Evolutionary conservation across 257 asterid species (phyloP), one percentile per base, ranked within the genome.

Genomic region (Linaria vulgaris): DNA sequence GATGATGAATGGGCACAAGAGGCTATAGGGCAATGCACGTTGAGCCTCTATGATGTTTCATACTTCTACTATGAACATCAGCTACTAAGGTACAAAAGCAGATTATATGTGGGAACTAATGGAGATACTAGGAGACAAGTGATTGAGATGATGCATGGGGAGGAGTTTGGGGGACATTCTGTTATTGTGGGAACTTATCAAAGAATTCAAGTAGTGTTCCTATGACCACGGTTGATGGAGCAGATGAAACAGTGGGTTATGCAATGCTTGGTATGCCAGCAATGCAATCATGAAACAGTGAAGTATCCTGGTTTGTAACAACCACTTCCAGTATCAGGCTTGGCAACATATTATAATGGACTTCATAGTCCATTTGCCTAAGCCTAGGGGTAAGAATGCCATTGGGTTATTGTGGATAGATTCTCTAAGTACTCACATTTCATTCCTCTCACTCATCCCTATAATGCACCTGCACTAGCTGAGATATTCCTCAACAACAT

Each of bases 351-450:
- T 61, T 0, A 17, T 54, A 0, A 21, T 66, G 51, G 55, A 66
- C 3, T 72, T 66, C 14, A 41, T 66, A 0, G 50, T 38, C 3
- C 25, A 41, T 0, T n/a, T 73, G 1, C 73, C 67, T 0, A 17
- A 4, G 0, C 68, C 67, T 1, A 4, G 14, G 0, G 70, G 70
- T 0, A 6, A 16, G 1, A 10, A 34, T 6, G 39, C 51, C 0
- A 68, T 4, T 5, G 45, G 17, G 77, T 72, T 1, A 52, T 72
- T 1, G 50, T 73, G 50, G n/a, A n/a, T 12, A 37, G 64, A 8
- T 6, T 31, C 0, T 49, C 63, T 0, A 64, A 58, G 9, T 56
- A 34, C 19, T 34, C 39, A 0, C 59, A 55, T 19, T 68, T 67
- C 6, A 0, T 56, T 0, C 12, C 66, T 0, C 16, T 67, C 0